Evolutionary conservation across 805 yeast species (phyloP), one percentile per base, ranked within the genome.

Genomic region (Ogataea salicorniae): DNA sequence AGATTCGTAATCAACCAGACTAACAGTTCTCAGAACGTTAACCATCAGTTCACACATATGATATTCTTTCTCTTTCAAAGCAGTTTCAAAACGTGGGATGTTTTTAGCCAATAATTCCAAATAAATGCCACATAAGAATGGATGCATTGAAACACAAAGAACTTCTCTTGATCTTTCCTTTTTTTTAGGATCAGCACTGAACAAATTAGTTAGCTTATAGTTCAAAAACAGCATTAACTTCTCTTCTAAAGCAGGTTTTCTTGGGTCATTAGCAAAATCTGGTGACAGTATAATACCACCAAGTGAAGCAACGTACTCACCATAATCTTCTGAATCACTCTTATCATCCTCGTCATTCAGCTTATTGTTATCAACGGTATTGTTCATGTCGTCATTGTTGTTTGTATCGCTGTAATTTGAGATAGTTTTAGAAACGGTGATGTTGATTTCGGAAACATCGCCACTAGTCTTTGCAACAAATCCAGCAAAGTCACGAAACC

Each of bases 111-210:
- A 41, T n/a, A 62, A 48, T 2, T 54, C 51, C 20, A 65, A 23
- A 26, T 60, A 44, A 2, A 56, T 11, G 4, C 60, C 65, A 47
- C 62, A 56, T n/a, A 63, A 46, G 37, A 45, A 69, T 13, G 89
- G 79, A 66, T 85, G 83, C 41, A 63, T 51, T 6, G 66, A 61
- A 23, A 63, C 63, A 47, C 68, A 79, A 39, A 89, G 63, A 2
- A 87, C 80, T 53, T 87, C 95, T 50, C 83, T 79, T 2, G 87
- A 77, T 38, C 81, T 79, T 40, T 87, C 94, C 51, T 95, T 72
- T 0, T 82, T 73, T 5, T 49, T 59, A 8, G 54, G 42, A 46
- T 64, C 62, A 14, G 48, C 41, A 15, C 60, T 52, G 37, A 60
- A 61, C 18, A 68, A 42, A 35, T 53, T 50, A 2, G 56, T 47